Base-by-base conservation (phyloP, 225 moss, liverwort and hornwort genomes). In the Sphagnum contortum region DNA sequence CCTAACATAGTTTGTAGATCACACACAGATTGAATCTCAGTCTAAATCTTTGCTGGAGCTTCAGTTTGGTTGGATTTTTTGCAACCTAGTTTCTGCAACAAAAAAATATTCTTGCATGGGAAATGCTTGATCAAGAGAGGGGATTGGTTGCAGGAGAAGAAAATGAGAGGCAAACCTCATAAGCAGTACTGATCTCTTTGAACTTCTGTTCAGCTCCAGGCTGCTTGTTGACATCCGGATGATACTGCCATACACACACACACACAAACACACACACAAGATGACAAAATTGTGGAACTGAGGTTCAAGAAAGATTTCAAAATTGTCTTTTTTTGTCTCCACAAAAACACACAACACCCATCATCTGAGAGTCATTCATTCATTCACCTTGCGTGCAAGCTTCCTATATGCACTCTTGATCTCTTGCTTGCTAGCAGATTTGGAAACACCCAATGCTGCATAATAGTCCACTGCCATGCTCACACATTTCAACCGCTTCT, bases 161-260 rank as follows among this genome's bases (percentile, higher is more conserved):
- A 64, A 8, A 13, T 57, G 48, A 8, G 2, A 5, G 51, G 45
- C 62, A 55, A 81, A 96, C 96, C 96, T 96, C 96, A 51, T 96
- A 96, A 29, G 96, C 96, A 76, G 81, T 96, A 75, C 96, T 96
- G 68, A 96, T 96, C 71, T 98, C 96, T 76, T 98, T 98, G 69
- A 98, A 98, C 61, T 91, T 98, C 0, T 98, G 92, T 72, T 98
- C 96, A 14, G 96, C 90, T 66, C 96, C 96, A 66, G 90, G 70
- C 76, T 91, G 83, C 75, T 93, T 98, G 79, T 98, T 98, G 14
- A 98, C 93, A 58, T 98, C 96, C 51, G 96, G 96, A 78, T 98
- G 96, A 64, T 75, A 98, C 96, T 96, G 85, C 60, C 60, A 60
- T 2, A 60, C 6, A 6, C 53, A 10, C 53, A 53, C 1, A 6